Conservation (phyloP, 164 flowering plant species). For the Tinospora cordifolia region DNA sequence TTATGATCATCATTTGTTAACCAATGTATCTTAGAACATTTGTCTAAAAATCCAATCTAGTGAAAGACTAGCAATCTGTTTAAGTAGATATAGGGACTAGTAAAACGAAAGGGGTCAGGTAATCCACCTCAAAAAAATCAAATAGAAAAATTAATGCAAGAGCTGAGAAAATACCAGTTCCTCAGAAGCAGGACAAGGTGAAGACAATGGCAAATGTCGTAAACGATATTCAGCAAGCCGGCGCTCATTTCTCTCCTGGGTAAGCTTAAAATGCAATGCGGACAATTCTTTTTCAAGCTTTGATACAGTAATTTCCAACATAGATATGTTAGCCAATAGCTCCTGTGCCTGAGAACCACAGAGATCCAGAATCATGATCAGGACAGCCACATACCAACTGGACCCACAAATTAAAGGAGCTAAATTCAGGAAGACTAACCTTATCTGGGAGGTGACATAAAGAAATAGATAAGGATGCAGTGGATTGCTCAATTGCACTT, state of each 20-base stretch:
- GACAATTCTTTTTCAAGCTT: constrained; percentile 36
- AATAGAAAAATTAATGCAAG: background rate
- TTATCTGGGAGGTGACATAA: constrained; percentile 26
- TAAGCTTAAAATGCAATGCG: constrained; percentile 32
- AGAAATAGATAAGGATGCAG: constrained; percentile 17
- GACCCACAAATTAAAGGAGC: background rate
- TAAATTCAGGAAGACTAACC: constrained; percentile 19
- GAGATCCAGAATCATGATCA: background rate
- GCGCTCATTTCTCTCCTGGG: constrained; percentile 42
- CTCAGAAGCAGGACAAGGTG: constrained; percentile 10
- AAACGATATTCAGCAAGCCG: constrained; percentile 36
- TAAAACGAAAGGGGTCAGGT: background rate
- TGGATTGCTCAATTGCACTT: constrained; percentile 25
- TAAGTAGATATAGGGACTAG: background rate
- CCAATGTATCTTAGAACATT: background rate
- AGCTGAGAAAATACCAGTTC: constrained; percentile 12
- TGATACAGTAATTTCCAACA: constrained; percentile 31
- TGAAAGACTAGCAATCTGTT: background rate
- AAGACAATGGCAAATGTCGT: constrained; percentile 15
- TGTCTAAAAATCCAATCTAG: background rate
- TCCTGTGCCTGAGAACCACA: constrained; percentile 28
- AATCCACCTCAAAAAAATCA: background rate
- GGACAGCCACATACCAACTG: background rate
- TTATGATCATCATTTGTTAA: no score
- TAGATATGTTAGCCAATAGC: constrained; percentile 29